These are phyloP conservation scores for Cucurbitaria berberidis DNA, from an alignment of 2,329 filamentous ascomycete genomes.

Conservation along the genomic window DNA sequence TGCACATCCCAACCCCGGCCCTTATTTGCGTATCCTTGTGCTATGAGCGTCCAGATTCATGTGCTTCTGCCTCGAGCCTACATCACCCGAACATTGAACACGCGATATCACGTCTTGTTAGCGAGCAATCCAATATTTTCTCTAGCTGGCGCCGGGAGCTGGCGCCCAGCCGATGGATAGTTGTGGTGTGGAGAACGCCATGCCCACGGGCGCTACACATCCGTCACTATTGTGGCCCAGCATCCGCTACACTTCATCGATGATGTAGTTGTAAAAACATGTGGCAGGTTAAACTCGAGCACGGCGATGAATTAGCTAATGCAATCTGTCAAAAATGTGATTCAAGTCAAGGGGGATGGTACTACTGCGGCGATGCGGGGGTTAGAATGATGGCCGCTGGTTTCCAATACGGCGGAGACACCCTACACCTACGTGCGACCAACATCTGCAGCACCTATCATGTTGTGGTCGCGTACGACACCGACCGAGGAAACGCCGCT, in stretches of 20 bases:
- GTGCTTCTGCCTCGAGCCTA: background rate
- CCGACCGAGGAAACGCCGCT: slow-evolving; percentile 2
- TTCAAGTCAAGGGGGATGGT: no score
- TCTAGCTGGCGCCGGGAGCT: background rate
- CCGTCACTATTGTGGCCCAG: background rate
- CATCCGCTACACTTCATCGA: background rate
- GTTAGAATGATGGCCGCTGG: slow-evolving; percentile 8
- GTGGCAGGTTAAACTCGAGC: background rate
- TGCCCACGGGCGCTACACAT: background rate
- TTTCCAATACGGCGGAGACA: slow-evolving; percentile 1
- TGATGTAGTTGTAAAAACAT: no score
- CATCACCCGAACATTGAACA: background rate
- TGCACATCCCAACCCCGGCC: no score
- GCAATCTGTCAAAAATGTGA: no score
- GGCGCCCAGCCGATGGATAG: background rate
- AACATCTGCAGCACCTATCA: no score
- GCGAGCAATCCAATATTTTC: background rate
- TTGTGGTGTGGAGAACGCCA: background rate
- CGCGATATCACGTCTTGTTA: background rate
- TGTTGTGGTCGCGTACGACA: no score
- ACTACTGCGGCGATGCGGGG: background rate
- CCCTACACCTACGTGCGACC: no score
- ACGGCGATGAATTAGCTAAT: background rate
- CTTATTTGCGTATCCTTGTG: no score
- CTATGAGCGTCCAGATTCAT: background rate